Conservation (phyloP, 23 red algal species). For the Gracilaria vermiculophylla region DNA sequence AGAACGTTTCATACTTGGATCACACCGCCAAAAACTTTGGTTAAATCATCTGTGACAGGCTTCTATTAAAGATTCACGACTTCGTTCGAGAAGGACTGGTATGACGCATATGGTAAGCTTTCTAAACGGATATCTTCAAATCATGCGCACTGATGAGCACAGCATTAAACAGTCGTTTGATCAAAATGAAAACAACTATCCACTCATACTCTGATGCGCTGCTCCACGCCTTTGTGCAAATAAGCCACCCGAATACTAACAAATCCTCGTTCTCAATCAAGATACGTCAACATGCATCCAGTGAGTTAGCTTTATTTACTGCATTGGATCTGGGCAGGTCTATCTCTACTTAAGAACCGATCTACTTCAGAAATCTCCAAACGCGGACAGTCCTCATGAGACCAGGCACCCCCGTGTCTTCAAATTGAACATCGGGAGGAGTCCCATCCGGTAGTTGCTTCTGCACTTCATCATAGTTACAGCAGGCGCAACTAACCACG, state of each 20-base stretch:
- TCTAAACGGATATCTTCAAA: background rate
- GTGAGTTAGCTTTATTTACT: background rate
- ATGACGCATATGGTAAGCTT: background rate
- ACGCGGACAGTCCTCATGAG: constrained; percentile 62
- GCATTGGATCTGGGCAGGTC: background rate
- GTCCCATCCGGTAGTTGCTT: constrained; percentile 37
- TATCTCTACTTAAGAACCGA: too few species aligned
- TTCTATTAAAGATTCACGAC: too few species aligned
- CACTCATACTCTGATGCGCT: background rate
- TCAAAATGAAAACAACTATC: constrained; percentile 10
- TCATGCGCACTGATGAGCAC: background rate
- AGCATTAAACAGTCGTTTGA: constrained; percentile 32
- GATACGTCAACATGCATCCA: background rate
- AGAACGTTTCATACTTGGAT: too few species aligned
- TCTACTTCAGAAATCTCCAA: constrained; percentile 57
- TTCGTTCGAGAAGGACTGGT: background rate
- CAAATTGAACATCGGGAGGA: constrained; percentile 64
- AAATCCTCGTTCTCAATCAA: background rate
- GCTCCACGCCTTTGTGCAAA: background rate
- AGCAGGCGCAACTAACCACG: constrained; percentile 65
- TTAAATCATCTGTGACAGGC: too few species aligned
- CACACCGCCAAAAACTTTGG: too few species aligned
- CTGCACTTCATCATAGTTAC: constrained; percentile 70
- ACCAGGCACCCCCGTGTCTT: constrained; percentile 53
- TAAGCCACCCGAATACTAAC: background rate